Evolutionary conservation across 2,329 filamentous ascomycete genomes (phyloP), one percentile per base, ranked within the genome.

Genomic region (Colletotrichum sp.): DNA sequence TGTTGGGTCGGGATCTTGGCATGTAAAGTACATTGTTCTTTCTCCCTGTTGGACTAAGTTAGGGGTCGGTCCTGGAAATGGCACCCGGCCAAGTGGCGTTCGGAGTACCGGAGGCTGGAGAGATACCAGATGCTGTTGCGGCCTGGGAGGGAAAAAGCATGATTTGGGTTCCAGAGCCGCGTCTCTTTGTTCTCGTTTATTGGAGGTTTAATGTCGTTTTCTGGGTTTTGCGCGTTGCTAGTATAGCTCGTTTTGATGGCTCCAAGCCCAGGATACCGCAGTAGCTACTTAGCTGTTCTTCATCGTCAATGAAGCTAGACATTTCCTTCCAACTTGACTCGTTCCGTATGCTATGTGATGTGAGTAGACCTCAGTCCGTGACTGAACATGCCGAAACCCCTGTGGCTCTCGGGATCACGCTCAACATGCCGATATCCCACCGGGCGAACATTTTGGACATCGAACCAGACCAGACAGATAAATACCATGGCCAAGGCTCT

Each of bases 51-150:
- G 71, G 58, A 73, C 59, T 69, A 69, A 38, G 72, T 71, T 58
- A 29, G 62, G 43, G 69, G 59, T 66, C 59, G 72, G 70, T 62
- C 69, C 70, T 62, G 64, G 58, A 61, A 59, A 64, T 74, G 72
- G 72, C 70, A 67, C 65, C 64, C 73, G 69, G 72, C 74, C 71
- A 76, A 74, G 71, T 76, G 75, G 76, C 74, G 76, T 76, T 77
- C 62, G 73, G 75, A 70, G 75, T 76, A 73, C 47, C 47, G 72
- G 72, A 65, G 59, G 72, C 70, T 73, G 72, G 62, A 70, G 68
- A 76, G 74, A 76, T 76, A 76, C 75, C 75, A 76, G 70, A 69
- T 74, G 68, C 69, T 70, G 66, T 70, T 73, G 71, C 73, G 66
- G 65, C 67, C 64, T 73, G 64, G 47, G 74, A 76, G 66, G 59